Evolutionary conservation across 208 protist genomes (phyloP), one percentile per base, ranked within the genome.

Genomic region (Leishmania amazonensis): DNA sequence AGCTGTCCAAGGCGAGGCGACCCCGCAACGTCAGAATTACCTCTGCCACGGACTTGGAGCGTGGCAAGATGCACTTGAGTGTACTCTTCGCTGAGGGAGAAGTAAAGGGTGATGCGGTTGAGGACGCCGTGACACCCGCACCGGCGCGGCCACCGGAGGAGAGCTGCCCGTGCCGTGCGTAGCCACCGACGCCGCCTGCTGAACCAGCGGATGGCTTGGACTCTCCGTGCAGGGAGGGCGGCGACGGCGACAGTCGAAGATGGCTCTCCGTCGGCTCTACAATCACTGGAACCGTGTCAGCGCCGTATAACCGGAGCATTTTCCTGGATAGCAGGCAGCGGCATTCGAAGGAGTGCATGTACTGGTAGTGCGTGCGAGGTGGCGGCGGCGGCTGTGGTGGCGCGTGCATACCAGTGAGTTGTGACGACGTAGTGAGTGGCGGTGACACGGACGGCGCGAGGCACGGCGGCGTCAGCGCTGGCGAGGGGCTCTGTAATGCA

Each of bases 1-100:
- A 91, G 67, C 94, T 82, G 54, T 87, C 81, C 8, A 98, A 80
- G 71, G 97, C 94, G 49, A 99, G 95, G 2, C 96, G 88, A 72
- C 95, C 94, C 24, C 96, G 91, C 77, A 99, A 87, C 38, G 96
- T 89, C 68, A 97, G 84, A 11, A 98, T 96, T 28, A 98, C 93
- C 85, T 99, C 93, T 24, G 93, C 93, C 38, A 99, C 90, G 0
- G 94, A 96, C 35, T 97, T 86, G 38, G 87, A 75, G 15, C 57
- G 51, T 7, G 91, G 93, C 53, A 95, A 70, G 35, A 96, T 78
- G 53, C 90, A 95, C 64, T 91, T 93, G 65, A 87, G 57, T 31
- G 84, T 84, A 64, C 83, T 81, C 11, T 72, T 78, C 15, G 83
- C 80, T 15, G 81, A 84, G 3, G 81, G 81, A 17, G 81, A 73